Evolutionary conservation across 148 eudicot species (phyloP), one percentile per base, ranked within the genome.

Genomic region (Rhododendron williamsianum): DNA sequence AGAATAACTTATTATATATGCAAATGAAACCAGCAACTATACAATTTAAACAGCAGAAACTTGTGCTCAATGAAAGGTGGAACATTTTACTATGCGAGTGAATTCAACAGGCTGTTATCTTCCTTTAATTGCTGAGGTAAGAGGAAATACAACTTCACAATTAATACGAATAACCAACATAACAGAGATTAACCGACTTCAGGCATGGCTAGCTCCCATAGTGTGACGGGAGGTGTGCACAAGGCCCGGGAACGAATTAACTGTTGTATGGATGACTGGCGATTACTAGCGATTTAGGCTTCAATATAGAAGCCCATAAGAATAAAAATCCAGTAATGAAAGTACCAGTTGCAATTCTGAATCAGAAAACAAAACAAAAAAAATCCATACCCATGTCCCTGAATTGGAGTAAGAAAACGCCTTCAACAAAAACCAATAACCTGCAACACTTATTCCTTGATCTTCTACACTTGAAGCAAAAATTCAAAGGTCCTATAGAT

Each of bases 341-440:
- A 60, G 71, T n/a, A 67, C 13, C 82, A 49, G 78, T 33, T 46
- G 72, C 41, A 52, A 36, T 69, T 56, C 16, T 35, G 76, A 81
- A 87, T 76, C 78, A 76, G 54, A 60, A 84, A 46, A 16, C 48
- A 4, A 54, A 15, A 54, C 0, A 51, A 84, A 30, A 74, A 74
- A 81, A 48, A 12, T 18, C 72, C 85, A 46, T 82, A 82, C 85
- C 89, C 89, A 81, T 88, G 77, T 77, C 48, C 83, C 13, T 48
- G 8, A 76, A 76, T 76, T 76, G 46, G 79, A 76, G 49, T 41
- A 2, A 76, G 49, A 76, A 76, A 76, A 76, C 21, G 15, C n/a
- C 46, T 76, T 76, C 73, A 71, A 86, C 15, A 35, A 48, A 79
- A 79, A 41, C 9, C 52, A 65, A 33, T 41, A 38, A 81, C 43